phyloP scores from a whole-genome alignment of 106 monocot species.

The Triglochin maritima region DNA sequence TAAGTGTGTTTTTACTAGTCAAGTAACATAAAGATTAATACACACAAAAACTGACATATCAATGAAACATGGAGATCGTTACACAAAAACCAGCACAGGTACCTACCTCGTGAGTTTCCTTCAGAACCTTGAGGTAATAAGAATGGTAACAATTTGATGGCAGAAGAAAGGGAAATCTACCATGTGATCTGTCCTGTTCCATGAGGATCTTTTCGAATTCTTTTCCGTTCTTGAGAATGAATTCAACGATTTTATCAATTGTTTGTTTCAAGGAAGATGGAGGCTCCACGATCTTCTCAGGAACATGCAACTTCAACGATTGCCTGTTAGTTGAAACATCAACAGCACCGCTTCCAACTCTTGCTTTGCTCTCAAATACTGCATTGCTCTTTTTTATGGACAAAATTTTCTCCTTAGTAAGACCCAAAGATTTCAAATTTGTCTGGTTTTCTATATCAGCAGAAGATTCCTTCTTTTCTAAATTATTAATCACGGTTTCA shows the following conservation, averaged over 20 bases:
- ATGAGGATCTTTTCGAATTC: slow-evolving; percentile 81
- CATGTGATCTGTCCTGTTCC: slow-evolving; percentile 59
- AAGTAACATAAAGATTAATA: too few relatives aligned
- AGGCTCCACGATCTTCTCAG: slow-evolving; percentile 51
- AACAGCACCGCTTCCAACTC: slow-evolving; percentile 4
- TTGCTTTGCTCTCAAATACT: slow-evolving; percentile 22
- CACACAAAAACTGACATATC: too few relatives aligned
- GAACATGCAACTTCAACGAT: slow-evolving; percentile 12
- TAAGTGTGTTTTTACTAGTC: too few relatives aligned
- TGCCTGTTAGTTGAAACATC: slow-evolving; percentile 2
- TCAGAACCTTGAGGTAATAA: slow-evolving; percentile 66
- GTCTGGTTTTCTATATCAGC: slow-evolving; percentile 12
- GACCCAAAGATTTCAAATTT: slow-evolving; percentile 8
- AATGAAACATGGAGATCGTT: neutral
- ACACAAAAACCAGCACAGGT: neutral
- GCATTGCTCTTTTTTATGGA: slow-evolving; percentile 23
- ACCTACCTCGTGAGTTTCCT: slow-evolving; percentile 67
- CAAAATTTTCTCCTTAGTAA: slow-evolving; percentile 31
- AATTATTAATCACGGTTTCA: neutral
- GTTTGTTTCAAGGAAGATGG: slow-evolving; percentile 46
- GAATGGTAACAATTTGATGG: slow-evolving; percentile 59
- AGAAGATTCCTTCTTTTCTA: slow-evolving; percentile 11
- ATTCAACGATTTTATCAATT: slow-evolving; percentile 80
- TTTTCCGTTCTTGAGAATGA: slow-evolving; percentile 80
- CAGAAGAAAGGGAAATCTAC: slow-evolving; percentile 92